Percentiles rank a stretch among this genome's conserved stretches.
These are phyloP conservation scores for Sclerotinia trifoliorum DNA, from an alignment of 2,329 filamentous ascomycete genomes.

Conservation along the genomic window DNA sequence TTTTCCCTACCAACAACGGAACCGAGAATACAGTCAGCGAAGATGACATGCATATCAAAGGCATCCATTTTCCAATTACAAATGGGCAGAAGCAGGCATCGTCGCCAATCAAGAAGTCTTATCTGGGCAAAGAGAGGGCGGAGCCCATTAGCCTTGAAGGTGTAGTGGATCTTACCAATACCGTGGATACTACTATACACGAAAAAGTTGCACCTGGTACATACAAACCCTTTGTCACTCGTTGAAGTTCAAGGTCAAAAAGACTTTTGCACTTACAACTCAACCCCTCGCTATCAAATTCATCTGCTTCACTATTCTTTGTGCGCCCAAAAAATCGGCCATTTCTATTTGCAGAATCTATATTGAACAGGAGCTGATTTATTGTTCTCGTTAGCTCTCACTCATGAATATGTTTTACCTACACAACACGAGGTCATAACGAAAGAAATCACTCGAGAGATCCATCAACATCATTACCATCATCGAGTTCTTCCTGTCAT, in stretches of 20 bases:
- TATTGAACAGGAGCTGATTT: constrained; percentile 28
- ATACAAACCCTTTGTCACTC: constrained; percentile 22
- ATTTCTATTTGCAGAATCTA: constrained; percentile 2
- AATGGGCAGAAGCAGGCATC: neutral
- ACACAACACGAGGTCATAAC: constrained; percentile 48
- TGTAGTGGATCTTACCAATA: constrained; percentile 35
- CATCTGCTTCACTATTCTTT: constrained; percentile 9
- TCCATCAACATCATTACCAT: constrained; percentile 53
- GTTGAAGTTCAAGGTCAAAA: constrained; percentile 21
- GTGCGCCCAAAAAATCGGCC: constrained; percentile 30
- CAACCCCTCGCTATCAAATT: constrained; percentile 23
- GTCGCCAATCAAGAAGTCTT: constrained; percentile 1
- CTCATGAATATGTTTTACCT: constrained; percentile 49
- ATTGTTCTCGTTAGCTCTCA: constrained; percentile 44
- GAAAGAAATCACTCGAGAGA: constrained; percentile 51
- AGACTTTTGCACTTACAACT: constrained; percentile 1
- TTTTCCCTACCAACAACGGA: neutral
- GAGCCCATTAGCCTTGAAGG: constrained; percentile 30
- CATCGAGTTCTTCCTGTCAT: constrained; percentile 54
- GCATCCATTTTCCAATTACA: neutral
- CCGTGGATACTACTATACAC: constrained; percentile 36
- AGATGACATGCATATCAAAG: neutral
- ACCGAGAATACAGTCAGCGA: neutral
- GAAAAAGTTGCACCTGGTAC: constrained; percentile 37
- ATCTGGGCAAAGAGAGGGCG: constrained; percentile 11